phyloP scores from a whole-genome alignment of 83 land plant genomes.

The Picea abies region DNA sequence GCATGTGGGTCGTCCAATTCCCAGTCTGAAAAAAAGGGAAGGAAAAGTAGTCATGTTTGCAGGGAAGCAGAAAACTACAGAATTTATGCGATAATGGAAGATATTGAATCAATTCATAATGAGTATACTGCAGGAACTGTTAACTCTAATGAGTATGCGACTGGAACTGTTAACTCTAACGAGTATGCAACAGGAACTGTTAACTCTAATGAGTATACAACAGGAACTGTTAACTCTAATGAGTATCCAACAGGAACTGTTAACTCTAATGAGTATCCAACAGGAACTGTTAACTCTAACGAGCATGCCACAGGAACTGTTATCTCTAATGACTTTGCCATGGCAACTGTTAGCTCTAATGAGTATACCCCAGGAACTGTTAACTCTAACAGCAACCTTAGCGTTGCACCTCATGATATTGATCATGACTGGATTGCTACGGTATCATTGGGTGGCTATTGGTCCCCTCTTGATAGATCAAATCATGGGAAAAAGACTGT shows the following conservation, averaged over 20 bases:
- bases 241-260: not conserved
- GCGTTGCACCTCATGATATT: too few species aligned
- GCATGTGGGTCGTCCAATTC: not conserved
- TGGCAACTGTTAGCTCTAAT: too few species aligned
- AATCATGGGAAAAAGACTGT: not conserved
- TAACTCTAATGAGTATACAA: too few species aligned
- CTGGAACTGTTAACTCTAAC: too few species aligned
- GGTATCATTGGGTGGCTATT: too few species aligned
- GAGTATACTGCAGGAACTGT: not conserved
- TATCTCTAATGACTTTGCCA: not conserved
- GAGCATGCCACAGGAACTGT: not conserved
- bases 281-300: not conserved
- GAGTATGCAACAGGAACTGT: too few species aligned
- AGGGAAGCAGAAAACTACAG: slow-evolving; percentile 13
- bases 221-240: not conserved
- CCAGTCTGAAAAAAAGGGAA: not conserved
- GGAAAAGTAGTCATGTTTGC: not conserved
- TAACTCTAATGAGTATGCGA: not conserved
- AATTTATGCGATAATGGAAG: slow-evolving; percentile 6
- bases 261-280: too few species aligned
- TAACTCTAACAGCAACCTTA: too few species aligned
- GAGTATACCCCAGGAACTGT: too few species aligned
- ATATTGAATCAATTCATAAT: not conserved
- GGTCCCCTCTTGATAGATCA: too few species aligned
- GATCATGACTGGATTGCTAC: too few species aligned